These are phyloP conservation scores for Phytopythium helicoides DNA, from an alignment of 352 stramenopile genomes.

Conservation along the genomic window DNA sequence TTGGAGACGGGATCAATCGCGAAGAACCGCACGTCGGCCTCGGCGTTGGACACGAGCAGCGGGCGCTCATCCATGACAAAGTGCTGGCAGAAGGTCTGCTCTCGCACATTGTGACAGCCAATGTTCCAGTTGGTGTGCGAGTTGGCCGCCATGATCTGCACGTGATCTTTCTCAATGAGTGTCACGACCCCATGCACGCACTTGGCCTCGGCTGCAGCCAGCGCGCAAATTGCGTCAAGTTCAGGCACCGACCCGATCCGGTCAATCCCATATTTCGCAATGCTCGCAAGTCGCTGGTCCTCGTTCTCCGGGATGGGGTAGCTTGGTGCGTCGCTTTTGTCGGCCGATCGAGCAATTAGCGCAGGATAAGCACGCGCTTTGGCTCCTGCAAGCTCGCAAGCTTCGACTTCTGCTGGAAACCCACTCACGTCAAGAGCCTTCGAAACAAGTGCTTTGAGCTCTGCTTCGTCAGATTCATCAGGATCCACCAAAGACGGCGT, in stretches of 20 bases:
- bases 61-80: conserved; percentile 40
- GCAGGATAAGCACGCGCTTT: conserved; percentile 21
- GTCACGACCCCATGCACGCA: conserved; percentile 26
- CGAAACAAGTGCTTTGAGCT: background rate
- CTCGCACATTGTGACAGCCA: conserved; percentile 20
- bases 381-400: conserved; percentile 25
- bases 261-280: conserved; percentile 20
- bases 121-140: conserved; percentile 19
- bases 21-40: conserved; percentile 39
- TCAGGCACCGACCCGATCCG: conserved; percentile 16
- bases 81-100: conserved; percentile 43
- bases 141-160: conserved; percentile 29
- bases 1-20: conserved; percentile 23
- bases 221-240: conserved; percentile 28
- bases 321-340: background rate
- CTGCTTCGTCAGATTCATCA: background rate
- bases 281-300: conserved; percentile 15
- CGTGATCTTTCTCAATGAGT: conserved; percentile 22
- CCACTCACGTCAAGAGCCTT: conserved; percentile 20
- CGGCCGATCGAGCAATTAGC: conserved; percentile 3
- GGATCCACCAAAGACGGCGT: background rate
- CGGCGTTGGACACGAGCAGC: conserved; percentile 29
- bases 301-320: conserved; percentile 33
- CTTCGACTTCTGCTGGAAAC: conserved; percentile 12
- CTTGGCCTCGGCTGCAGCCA: conserved; percentile 29